Evolutionary conservation across 2,329 filamentous ascomycete genomes (phyloP).

Genomic region (Xylariaceae sp.): DNA sequence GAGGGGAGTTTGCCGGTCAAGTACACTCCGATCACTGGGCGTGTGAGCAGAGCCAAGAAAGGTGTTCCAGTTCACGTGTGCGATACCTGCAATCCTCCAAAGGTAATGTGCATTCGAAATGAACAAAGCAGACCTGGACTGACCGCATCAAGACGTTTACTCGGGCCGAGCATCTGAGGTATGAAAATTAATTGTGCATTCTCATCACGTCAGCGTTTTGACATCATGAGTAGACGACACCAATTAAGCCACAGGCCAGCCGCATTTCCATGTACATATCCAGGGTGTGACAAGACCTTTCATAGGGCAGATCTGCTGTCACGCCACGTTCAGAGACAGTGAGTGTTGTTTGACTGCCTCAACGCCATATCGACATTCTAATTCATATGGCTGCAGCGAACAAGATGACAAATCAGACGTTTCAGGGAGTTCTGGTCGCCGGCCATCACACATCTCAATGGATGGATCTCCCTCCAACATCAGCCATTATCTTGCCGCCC

Average conservation of each 20-base stretch:
- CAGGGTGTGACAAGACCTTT: slow-evolving; percentile 55
- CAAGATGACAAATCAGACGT: slow-evolving; percentile 38
- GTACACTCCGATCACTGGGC: slow-evolving; percentile 53
- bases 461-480: slow-evolving; percentile 17
- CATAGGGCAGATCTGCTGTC: slow-evolving; percentile 56
- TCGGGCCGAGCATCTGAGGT: slow-evolving; percentile 60
- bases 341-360: slow-evolving; percentile 20
- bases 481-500: slow-evolving; percentile 5
- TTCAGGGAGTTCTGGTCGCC: slow-evolving; percentile 25
- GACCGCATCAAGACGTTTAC: slow-evolving; percentile 51
- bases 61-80: slow-evolving; percentile 56
- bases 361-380: slow-evolving; percentile 2
- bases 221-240: slow-evolving; percentile 46
- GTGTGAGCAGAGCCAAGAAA: slow-evolving; percentile 56
- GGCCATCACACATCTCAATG: slow-evolving; percentile 22
- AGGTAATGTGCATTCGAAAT: slow-evolving; percentile 35
- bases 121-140: slow-evolving; percentile 12
- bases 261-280: slow-evolving; percentile 46
- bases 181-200: slow-evolving; percentile 10
- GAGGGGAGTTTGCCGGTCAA: slow-evolving; percentile 42
- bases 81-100: slow-evolving; percentile 47
- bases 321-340: slow-evolving; percentile 54
- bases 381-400: slow-evolving; percentile 33
- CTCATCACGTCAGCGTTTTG: slow-evolving; percentile 20
- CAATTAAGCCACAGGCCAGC: slow-evolving; percentile 57